phyloP scores from a whole-genome alignment of 2,329 filamentous ascomycete genomes.

The Podosphaera fusca region DNA sequence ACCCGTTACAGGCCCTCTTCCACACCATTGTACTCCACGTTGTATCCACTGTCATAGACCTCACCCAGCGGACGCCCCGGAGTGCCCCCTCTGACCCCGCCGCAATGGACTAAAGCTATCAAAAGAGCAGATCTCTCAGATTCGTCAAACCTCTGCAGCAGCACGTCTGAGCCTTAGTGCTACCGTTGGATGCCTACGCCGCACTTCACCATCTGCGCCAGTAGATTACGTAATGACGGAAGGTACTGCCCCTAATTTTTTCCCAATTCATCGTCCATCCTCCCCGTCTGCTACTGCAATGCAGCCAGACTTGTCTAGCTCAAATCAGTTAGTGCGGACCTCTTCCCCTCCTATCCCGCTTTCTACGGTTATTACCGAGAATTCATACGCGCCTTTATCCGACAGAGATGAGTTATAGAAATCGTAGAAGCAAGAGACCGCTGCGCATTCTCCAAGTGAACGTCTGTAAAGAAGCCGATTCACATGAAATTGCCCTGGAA shows the following conservation, averaged over 20 bases:
- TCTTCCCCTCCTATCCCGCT: background rate
- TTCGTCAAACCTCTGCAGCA: background rate
- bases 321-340: background rate
- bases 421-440: background rate
- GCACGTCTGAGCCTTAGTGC: background rate
- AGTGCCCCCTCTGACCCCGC: background rate
- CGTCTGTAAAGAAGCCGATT: background rate
- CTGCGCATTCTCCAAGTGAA: background rate
- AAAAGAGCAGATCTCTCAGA: background rate
- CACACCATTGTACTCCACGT: background rate
- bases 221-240: background rate
- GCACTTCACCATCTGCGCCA: background rate
- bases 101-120: background rate
- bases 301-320: background rate
- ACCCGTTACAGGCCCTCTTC: background rate
- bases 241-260: background rate
- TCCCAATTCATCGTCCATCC: background rate
- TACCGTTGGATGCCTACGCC: background rate
- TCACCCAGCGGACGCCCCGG: background rate
- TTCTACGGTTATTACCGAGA: background rate
- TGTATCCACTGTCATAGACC: slow-evolving; percentile 1
- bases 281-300: background rate
- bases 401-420: background rate
- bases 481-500: too few species aligned
- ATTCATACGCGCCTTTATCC: background rate